Evolutionary conservation across 176 grass and related monocot genomes (phyloP).

Genomic region (Coix lacrymajobi): DNA sequence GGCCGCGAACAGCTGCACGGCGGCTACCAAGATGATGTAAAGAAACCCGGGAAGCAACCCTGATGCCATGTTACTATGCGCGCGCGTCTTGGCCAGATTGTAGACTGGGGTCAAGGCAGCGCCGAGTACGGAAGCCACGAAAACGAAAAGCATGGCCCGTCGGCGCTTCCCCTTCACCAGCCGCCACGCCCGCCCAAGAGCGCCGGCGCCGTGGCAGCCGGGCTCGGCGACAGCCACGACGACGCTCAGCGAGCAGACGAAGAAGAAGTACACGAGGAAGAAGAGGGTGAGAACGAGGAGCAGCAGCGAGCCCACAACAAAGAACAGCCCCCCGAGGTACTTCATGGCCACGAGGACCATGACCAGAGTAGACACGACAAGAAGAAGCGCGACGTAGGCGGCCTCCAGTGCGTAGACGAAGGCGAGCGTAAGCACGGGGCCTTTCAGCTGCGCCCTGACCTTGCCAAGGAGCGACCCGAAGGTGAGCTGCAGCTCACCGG

Average conservation of each 20-base stretch:
- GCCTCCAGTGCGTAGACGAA: neutral
- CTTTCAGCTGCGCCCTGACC: slow-evolving; percentile 3
- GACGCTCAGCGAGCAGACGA: neutral
- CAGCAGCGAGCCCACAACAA: neutral
- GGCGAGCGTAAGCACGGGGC: slow-evolving; percentile 7
- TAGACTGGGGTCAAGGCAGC: neutral
- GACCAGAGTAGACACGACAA: neutral
- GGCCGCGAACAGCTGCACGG: neutral
- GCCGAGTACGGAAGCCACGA: neutral
- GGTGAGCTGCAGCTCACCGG: neutral
- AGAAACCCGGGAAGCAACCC: slow-evolving; percentile 6
- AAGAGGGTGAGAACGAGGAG: neutral
- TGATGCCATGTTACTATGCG: neutral
- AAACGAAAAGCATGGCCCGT: neutral
- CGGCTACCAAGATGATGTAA: neutral
- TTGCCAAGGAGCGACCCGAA: neutral
- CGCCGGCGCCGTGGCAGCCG: neutral
- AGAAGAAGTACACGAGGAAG: neutral
- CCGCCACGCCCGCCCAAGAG: slow-evolving; percentile 4
- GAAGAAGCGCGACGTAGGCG: neutral
- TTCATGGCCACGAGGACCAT: neutral
- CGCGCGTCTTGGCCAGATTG: neutral
- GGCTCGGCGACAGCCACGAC: slow-evolving; percentile 23
- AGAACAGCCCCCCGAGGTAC: neutral
- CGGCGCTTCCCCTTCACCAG: neutral